These are phyloP conservation scores for Chlorella ohadii DNA, from an alignment of 139 green algal genomes.

Conservation along the genomic window DNA sequence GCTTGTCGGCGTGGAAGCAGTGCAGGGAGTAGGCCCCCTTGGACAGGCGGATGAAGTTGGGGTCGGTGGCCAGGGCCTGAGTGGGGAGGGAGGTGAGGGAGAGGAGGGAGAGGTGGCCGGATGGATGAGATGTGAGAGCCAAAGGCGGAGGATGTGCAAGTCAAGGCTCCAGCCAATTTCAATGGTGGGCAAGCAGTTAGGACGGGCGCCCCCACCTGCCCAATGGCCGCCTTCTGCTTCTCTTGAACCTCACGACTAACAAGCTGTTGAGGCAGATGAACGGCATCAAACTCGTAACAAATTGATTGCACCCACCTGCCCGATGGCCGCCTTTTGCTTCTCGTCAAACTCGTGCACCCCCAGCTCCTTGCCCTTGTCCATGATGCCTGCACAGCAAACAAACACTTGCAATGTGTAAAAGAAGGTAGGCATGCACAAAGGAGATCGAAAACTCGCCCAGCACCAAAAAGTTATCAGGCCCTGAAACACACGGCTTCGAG, in stretches of 20 bases:
- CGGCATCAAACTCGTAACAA: too few species aligned
- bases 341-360: constrained; percentile 24
- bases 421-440: too few species aligned
- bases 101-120: background rate
- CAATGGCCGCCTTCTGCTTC: constrained; percentile 25
- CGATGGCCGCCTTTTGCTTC: constrained; percentile 26
- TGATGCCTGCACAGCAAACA: constrained; percentile 8
- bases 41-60: constrained; percentile 38
- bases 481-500: too few species aligned
- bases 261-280: too few species aligned
- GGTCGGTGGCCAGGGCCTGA: constrained; percentile 26
- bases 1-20: constrained; percentile 33
- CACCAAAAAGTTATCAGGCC: too few species aligned
- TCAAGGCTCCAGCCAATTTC: too few species aligned
- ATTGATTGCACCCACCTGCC: background rate
- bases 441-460: too few species aligned
- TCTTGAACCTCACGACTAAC: constrained; percentile 13
- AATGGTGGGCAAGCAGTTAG: too few species aligned
- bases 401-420: too few species aligned
- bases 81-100: background rate
- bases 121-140: too few species aligned
- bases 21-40: constrained; percentile 45
- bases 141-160: too few species aligned
- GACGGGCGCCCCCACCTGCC: background rate
- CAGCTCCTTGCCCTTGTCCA: constrained; percentile 34